Evolutionary conservation across 2,329 filamentous ascomycete genomes (phyloP), one percentile per base, ranked within the genome.

Genomic region (Phialophora chinensis): DNA sequence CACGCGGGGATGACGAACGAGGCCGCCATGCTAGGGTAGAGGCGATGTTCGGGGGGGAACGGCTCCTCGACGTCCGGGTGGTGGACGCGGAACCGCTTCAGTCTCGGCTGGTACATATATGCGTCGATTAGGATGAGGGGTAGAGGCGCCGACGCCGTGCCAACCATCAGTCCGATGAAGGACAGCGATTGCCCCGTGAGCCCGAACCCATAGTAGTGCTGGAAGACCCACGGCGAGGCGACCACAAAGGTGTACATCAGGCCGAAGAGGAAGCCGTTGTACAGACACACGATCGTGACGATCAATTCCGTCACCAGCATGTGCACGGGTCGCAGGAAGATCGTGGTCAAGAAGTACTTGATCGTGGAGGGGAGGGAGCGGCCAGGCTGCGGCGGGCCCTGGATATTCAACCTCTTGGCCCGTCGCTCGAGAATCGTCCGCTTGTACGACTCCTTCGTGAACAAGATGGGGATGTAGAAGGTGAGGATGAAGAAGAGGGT

Each of bases 191-290:
- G 70, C 29, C 54, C 70, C 3, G 62, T 66, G 5, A 66, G 31
- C 35, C 42, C 44, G 59, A 72, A 72, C 17, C 50, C 54, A 38
- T 72, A 72, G 59, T 71, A 70, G 55, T 68, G 67, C 33, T 68
- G 31, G 79, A 95, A 96, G 55, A 96, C 90, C 58, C 94, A 87
- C 0, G 91, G 89, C 72, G 95, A 96, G 1, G 92, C 91, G 0
- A 91, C 93, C 55, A 97, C 82, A 81, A 94, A 94, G 31, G 94
- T 88, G 74, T 95, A 96, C 1, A 96, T 86, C 0, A 94, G 82
- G 6, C 85, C 90, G 74, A 93, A 92, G 76, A 91, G 87, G 77
- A 92, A 91, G 50, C 88, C 85, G 82, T 89, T 90, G 79, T 92
- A 92, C 59, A 91, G 80, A 47, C 88, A 90, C n/a, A 92, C 78